phyloP scores from a whole-genome alignment of 371 early-diverging fungal species.

The Quaeritorhiza haematococci region DNA sequence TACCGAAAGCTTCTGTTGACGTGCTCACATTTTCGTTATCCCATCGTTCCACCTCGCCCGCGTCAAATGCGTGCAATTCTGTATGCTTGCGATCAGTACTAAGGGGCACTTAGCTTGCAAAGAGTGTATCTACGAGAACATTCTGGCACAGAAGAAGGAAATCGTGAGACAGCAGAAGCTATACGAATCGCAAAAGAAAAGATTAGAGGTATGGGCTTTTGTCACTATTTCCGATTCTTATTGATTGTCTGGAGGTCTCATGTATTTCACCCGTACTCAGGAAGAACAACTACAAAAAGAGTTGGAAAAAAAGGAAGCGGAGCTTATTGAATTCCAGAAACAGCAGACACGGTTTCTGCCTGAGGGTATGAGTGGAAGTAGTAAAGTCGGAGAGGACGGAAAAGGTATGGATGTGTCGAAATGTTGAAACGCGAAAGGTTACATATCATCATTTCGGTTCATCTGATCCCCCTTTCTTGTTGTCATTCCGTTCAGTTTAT shows the following conservation, averaged over 20 bases:
- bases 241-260: background rate
- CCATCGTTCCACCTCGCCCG: background rate
- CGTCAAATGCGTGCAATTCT: background rate
- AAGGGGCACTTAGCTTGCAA: slow-evolving; percentile 30
- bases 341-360: slow-evolving; percentile 59
- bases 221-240: background rate
- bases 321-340: slow-evolving; percentile 59
- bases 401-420: slow-evolving; percentile 7
- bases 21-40: too few relatives aligned
- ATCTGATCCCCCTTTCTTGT: background rate
- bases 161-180: slow-evolving; percentile 57
- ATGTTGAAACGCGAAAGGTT: background rate
- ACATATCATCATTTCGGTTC: background rate
- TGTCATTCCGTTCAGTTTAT: slow-evolving; percentile 22
- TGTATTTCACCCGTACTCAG: background rate
- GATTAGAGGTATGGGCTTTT: slow-evolving; percentile 9
- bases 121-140: slow-evolving; percentile 85
- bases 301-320: slow-evolving; percentile 43
- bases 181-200: slow-evolving; percentile 23
- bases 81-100: background rate
- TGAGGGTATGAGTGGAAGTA: slow-evolving; percentile 11
- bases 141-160: slow-evolving; percentile 80
- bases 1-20: too few relatives aligned
- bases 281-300: slow-evolving; percentile 27
- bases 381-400: slow-evolving; percentile 17